These are phyloP conservation scores for Colletotrichum simmondsii DNA, from an alignment of 2,329 filamentous ascomycete species.

Conservation along the genomic window DNA sequence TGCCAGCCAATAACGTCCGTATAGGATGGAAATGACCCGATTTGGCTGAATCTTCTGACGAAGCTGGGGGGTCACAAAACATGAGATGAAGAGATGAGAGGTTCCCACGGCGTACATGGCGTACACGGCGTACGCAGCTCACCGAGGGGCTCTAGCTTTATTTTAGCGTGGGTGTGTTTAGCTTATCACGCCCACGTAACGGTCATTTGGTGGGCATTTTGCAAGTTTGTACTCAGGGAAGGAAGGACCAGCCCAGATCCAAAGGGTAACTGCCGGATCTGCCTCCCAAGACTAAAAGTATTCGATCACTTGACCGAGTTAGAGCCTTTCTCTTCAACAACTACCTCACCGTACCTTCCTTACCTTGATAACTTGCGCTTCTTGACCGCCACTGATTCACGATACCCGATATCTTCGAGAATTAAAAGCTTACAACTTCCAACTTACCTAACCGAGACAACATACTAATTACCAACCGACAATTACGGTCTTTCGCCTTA, in stretches of 20 bases:
- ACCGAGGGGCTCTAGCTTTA: slow-evolving; percentile 28
- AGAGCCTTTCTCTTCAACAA: neutral
- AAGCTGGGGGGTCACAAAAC: neutral
- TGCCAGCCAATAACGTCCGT: neutral
- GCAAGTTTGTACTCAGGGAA: neutral
- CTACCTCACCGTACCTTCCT: no score
- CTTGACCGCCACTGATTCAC: neutral
- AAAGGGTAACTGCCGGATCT: slow-evolving; percentile 24
- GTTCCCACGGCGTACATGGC: no score
- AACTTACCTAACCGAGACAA: neutral
- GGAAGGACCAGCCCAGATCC: slow-evolving; percentile 1
- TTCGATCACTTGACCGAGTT: neutral
- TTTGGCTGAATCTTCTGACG: slow-evolving; percentile 10
- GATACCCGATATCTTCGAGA: neutral
- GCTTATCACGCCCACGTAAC: slow-evolving; percentile 14
- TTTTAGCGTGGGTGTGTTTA: slow-evolving; percentile 9
- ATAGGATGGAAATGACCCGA: slow-evolving; percentile 10
- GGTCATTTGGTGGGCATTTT: neutral
- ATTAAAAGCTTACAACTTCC: neutral
- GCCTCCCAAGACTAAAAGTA: neutral
- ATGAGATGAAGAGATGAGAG: neutral
- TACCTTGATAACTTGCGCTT: neutral
- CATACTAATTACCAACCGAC: neutral
- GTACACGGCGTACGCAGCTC: neutral
- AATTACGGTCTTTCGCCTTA: neutral